A percentile compares a stretch with the other conserved stretches of the same genome.
phyloP scores from a whole-genome alignment of 108 stramenopile genomes.

The Stephanodiscus triporus region DNA sequence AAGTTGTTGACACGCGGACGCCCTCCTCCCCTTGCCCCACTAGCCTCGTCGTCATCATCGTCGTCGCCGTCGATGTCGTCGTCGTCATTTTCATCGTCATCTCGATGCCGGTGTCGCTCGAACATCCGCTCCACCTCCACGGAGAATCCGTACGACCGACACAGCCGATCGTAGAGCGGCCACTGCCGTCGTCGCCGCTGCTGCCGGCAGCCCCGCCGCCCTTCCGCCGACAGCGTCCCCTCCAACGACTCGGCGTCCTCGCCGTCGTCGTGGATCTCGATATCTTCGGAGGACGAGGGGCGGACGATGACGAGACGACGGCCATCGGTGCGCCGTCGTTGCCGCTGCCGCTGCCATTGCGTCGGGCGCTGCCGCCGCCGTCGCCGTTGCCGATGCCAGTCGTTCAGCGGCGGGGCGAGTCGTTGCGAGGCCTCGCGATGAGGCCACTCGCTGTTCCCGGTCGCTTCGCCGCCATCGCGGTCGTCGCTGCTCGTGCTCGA shows the following conservation, averaged over 20 bases:
- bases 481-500: background rate
- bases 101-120: background rate
- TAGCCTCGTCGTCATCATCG: background rate
- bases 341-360: too few species aligned
- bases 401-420: too few species aligned
- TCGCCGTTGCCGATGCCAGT: too few species aligned
- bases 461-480: background rate
- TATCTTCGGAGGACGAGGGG: background rate
- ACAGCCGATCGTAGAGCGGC: slow-evolving; percentile 2
- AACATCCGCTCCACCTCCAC: slow-evolving; percentile 2
- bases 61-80: background rate
- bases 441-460: background rate
- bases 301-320: slow-evolving; percentile 3
- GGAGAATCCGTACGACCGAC: slow-evolving; percentile 9
- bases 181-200: slow-evolving; percentile 1
- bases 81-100: background rate
- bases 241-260: background rate
- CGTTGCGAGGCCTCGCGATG: too few species aligned
- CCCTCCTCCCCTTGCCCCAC: background rate
- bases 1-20: background rate
- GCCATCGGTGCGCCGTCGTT: too few species aligned
- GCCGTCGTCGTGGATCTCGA: background rate
- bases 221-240: background rate
- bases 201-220: background rate
- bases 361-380: too few species aligned